Percentiles rank a stretch among this genome's conserved stretches.
Conservation (phyloP, 768 basidiomycete genomes). For the Clathrus columnatus region DNA sequence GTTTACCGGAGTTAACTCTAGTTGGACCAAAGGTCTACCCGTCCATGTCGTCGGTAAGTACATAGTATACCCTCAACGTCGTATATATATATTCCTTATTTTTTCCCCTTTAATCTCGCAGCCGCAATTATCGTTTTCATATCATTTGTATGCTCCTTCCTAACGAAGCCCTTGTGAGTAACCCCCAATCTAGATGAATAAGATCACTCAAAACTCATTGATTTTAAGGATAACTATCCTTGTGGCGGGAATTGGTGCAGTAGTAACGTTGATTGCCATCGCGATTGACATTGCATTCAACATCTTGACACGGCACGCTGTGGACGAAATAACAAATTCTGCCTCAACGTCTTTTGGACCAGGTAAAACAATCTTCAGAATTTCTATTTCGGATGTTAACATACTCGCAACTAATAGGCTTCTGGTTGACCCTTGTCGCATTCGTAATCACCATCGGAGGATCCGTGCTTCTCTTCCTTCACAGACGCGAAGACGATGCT, state of each 20-base stretch:
- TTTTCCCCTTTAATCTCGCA: background rate
- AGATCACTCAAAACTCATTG: background rate
- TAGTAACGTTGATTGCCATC: background rate
- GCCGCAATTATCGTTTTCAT: background rate
- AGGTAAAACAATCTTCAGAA: background rate
- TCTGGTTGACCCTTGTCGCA: background rate
- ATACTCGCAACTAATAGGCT: background rate
- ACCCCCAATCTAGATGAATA: background rate
- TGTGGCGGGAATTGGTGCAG: background rate
- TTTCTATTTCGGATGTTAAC: background rate
- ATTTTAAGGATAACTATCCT: background rate
- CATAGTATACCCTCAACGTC: background rate
- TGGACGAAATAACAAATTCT: background rate
- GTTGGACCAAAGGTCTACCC: background rate
- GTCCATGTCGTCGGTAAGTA: background rate
- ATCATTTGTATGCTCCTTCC: background rate
- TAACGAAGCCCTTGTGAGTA: background rate
- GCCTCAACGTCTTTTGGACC: background rate
- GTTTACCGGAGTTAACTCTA: background rate
- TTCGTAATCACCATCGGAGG: background rate
- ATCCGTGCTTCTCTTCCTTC: background rate
- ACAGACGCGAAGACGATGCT: background rate
- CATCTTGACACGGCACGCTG: background rate
- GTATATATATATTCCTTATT: background rate
- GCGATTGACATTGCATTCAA: background rate